Percentiles rank a stretch among this genome's conserved stretches.
Evolutionary conservation across 345 rosid species (phyloP).

Genomic region (Litchi chinensis): DNA sequence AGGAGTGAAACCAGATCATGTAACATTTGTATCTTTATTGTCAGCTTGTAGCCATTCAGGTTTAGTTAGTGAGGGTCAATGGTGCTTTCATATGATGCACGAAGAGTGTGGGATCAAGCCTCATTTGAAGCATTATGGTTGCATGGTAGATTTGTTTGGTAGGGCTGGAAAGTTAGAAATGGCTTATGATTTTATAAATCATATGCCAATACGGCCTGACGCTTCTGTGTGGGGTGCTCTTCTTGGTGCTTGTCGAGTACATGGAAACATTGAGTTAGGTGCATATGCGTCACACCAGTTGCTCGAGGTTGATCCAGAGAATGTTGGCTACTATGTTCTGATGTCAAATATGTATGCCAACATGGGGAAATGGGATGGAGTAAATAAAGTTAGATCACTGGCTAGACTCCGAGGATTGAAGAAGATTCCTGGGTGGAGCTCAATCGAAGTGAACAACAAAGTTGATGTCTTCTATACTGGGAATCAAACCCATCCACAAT

Average conservation of each 20-base stretch:
- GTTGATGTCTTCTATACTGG: slow-evolving; percentile 62
- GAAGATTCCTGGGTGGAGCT: slow-evolving; percentile 74
- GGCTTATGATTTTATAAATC: slow-evolving; percentile 43
- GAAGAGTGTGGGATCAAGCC: slow-evolving; percentile 45
- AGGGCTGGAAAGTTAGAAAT: slow-evolving; percentile 53
- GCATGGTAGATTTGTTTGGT: slow-evolving; percentile 70
- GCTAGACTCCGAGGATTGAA: slow-evolving; percentile 52
- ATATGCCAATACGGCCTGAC: slow-evolving; percentile 57
- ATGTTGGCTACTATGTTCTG: slow-evolving; percentile 63
- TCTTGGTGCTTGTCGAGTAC: slow-evolving; percentile 55
- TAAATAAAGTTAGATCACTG: slow-evolving; percentile 44
- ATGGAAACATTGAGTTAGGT: slow-evolving; percentile 50
- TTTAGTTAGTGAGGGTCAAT: slow-evolving; percentile 48
- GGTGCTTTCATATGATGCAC: slow-evolving; percentile 56
- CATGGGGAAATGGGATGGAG: slow-evolving; percentile 59
- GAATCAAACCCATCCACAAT: slow-evolving; percentile 47
- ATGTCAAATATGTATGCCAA: slow-evolving; percentile 60
- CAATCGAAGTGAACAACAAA: slow-evolving; percentile 47
- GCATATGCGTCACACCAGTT: slow-evolving; percentile 48
- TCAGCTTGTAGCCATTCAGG: slow-evolving; percentile 74
- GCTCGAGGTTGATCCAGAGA: slow-evolving; percentile 52
- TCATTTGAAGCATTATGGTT: slow-evolving; percentile 58
- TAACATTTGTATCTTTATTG: slow-evolving; percentile 58
- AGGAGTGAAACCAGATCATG: slow-evolving; percentile 54
- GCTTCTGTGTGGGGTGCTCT: slow-evolving; percentile 68